phyloP scores from a whole-genome alignment of 208 protist species.

The Leishmania lainsoni region DNA sequence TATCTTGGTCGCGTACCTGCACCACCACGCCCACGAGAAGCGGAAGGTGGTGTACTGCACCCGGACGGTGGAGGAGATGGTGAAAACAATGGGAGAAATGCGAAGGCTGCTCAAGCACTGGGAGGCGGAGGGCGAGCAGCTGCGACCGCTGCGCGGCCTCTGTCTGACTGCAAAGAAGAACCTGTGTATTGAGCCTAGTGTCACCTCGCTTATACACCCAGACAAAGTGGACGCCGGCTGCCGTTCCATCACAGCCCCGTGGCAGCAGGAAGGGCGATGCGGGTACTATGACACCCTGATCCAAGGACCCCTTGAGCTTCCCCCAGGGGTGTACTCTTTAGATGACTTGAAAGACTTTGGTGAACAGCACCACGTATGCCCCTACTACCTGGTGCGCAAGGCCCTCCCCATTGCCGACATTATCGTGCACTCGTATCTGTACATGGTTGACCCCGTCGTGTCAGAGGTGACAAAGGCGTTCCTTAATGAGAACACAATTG shows the following conservation, averaged over 20 bases:
- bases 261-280: constrained; percentile 78
- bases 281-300: constrained; percentile 82
- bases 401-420: constrained; percentile 95
- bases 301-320: constrained; percentile 65
- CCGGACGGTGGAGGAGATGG: constrained; percentile 98
- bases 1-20: constrained; percentile 95
- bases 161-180: constrained; percentile 95
- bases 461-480: constrained; percentile 91
- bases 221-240: constrained; percentile 96
- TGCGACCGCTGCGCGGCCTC: constrained; percentile 70
- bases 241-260: constrained; percentile 93
- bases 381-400: constrained; percentile 93
- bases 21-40: constrained; percentile 90
- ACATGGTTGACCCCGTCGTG: constrained; percentile 99
- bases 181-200: constrained; percentile 95
- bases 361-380: constrained; percentile 91
- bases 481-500: constrained; percentile 95
- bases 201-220: constrained; percentile 59
- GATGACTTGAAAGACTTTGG: constrained; percentile 96
- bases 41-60: constrained; percentile 99
- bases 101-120: constrained; percentile 83
- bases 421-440: constrained; percentile 99
- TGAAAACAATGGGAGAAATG: constrained; percentile 97
- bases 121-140: constrained; percentile 53
- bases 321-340: constrained; percentile 96